Conservation (phyloP, 371 early-diverging fungal species). For the Neoconidiobolus thromboides region DNA sequence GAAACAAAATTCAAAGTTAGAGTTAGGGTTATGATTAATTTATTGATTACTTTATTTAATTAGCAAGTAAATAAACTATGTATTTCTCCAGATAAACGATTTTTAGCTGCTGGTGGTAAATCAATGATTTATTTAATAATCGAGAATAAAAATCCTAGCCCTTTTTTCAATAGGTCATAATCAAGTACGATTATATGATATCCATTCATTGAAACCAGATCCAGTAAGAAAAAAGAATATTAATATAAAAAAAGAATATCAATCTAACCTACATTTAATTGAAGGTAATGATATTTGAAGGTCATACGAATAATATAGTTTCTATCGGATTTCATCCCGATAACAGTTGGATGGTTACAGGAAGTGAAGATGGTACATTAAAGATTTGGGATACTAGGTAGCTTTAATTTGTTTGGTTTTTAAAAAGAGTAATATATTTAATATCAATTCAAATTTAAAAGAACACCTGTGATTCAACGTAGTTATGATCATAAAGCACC, state of each 20-base stretch:
- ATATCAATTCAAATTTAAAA: conserved; percentile 13
- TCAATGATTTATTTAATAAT: conserved; percentile 1
- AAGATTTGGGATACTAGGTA: conserved; percentile 76
- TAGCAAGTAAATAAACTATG: conserved; percentile 87
- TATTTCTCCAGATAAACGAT: conserved; percentile 85
- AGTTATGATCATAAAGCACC: conserved; percentile 74
- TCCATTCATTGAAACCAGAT: conserved; percentile 54
- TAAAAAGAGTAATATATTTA: background rate
- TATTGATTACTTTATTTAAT: background rate
- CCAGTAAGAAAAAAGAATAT: conserved; percentile 27
- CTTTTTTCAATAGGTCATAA: conserved; percentile 36
- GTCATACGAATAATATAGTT: conserved; percentile 80
- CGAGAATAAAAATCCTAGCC: background rate
- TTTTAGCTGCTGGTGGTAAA: conserved; percentile 79
- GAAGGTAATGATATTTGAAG: conserved; percentile 58
- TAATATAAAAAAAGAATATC: background rate
- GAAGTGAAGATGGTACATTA: conserved; percentile 82
- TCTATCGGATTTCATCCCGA: conserved; percentile 83
- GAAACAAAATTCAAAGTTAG: too few species aligned
- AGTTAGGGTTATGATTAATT: too few species aligned
- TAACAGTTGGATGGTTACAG: conserved; percentile 82
- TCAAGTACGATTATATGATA: conserved; percentile 65
- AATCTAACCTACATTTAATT: background rate
- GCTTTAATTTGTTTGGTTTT: background rate
- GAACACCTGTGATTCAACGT: conserved; percentile 56